phyloP scores from a whole-genome alignment of 805 yeast genomes.

The Candida broadrunensis region DNA sequence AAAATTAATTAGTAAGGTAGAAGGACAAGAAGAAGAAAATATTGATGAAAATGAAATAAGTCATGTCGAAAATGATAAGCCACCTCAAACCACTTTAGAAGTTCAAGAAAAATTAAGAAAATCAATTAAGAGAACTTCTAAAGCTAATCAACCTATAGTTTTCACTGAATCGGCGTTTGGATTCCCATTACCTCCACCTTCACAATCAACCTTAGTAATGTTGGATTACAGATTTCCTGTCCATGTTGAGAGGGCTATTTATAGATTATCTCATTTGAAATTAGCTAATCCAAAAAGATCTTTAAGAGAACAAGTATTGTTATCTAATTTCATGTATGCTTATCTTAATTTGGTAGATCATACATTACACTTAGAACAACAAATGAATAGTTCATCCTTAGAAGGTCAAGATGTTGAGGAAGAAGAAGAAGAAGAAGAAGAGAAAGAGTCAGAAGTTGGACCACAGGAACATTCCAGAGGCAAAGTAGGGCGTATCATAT shows the following conservation, averaged over 20 bases:
- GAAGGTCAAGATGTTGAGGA: conserved; percentile 6
- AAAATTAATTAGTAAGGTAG: background rate
- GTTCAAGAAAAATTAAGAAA: conserved; percentile 43
- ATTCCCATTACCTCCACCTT: conserved; percentile 79
- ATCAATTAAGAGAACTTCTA: conserved; percentile 38
- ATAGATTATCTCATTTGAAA: conserved; percentile 87
- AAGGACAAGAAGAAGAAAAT: background rate
- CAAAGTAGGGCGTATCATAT: too few species aligned
- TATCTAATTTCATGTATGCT: conserved; percentile 97
- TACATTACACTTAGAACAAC: conserved; percentile 71
- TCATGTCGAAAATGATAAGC: conserved; percentile 16
- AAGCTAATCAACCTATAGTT: conserved; percentile 45
- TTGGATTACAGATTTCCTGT: conserved; percentile 84
- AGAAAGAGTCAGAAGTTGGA: conserved; percentile 4
- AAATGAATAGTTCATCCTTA: conserved; percentile 22
- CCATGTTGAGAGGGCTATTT: conserved; percentile 94
- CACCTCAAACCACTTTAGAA: conserved; percentile 31
- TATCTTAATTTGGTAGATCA: conserved; percentile 93
- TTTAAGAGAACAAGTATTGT: conserved; percentile 83
- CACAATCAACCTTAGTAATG: conserved; percentile 75
- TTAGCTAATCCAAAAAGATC: conserved; percentile 93
- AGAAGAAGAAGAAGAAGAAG: conserved; percentile 8
- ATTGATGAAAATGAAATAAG: conserved; percentile 14
- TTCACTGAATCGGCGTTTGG: conserved; percentile 81
- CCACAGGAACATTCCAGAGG: conserved; percentile 5